A percentile compares a stretch with the other conserved stretches of the same genome.
phyloP scores from a whole-genome alignment of 2,329 filamentous ascomycete genomes.

The Colletotrichum tabaci region DNA sequence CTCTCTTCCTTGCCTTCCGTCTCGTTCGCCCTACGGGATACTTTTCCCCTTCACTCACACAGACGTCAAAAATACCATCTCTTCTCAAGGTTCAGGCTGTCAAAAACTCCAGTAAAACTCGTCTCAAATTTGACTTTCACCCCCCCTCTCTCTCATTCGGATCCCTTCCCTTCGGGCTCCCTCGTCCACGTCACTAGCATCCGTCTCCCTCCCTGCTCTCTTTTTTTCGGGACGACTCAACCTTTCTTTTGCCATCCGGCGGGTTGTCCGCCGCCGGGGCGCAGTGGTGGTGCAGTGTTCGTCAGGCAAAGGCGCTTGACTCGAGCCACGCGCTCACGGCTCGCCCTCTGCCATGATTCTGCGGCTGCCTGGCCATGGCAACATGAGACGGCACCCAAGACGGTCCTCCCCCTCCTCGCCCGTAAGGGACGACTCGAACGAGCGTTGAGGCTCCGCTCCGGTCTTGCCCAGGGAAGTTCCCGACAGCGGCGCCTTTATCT shows the following conservation, averaged over 20 bases:
- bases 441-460: slow-evolving; percentile 26
- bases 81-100: slow-evolving; percentile 26
- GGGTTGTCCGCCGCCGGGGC: too few relatives aligned
- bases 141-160: too few relatives aligned
- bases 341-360: background rate
- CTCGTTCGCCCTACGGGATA: background rate
- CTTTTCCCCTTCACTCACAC: background rate
- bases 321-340: slow-evolving; percentile 5
- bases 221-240: background rate
- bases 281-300: slow-evolving; percentile 6
- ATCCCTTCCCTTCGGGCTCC: too few relatives aligned
- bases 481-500: background rate
- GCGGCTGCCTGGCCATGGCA: slow-evolving; percentile 12
- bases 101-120: slow-evolving; percentile 37
- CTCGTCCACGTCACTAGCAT: background rate
- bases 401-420: background rate
- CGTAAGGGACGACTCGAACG: background rate
- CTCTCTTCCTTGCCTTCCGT: background rate
- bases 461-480: slow-evolving; percentile 12
- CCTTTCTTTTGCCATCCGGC: background rate
- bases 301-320: slow-evolving; percentile 6
- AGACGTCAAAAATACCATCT: slow-evolving; percentile 20
- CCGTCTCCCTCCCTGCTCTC: background rate
- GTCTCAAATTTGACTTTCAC: slow-evolving; percentile 28
- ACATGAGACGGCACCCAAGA: slow-evolving; percentile 36